Percentiles rank a stretch among this genome's conserved stretches.
These are phyloP conservation scores for Telfairia occidentalis DNA, from an alignment of 331 rosid species.

Conservation along the genomic window DNA sequence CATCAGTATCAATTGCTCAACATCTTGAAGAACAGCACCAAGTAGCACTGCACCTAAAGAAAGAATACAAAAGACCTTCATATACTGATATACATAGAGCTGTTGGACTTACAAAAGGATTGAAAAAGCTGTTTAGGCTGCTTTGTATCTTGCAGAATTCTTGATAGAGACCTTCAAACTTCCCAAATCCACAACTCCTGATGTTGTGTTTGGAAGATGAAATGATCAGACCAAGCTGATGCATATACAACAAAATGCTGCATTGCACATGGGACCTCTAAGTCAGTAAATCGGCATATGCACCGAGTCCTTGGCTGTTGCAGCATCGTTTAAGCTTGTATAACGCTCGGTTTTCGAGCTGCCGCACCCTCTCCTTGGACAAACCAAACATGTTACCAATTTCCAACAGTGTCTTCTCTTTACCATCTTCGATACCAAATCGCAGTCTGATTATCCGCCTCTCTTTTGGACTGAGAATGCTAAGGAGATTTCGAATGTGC, in stretches of 20 bases:
- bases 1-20: constrained; percentile 5
- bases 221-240: background rate
- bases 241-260: background rate
- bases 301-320: constrained; percentile 51
- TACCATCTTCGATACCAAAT: constrained; percentile 67
- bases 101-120: background rate
- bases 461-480: constrained; percentile 48
- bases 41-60: background rate
- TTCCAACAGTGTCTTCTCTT: constrained; percentile 44
- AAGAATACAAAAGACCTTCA: background rate
- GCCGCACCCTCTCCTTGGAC: constrained; percentile 73
- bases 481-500: constrained; percentile 51
- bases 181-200: constrained; percentile 5
- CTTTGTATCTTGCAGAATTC: background rate
- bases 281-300: constrained; percentile 49
- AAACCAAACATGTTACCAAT: constrained; percentile 55
- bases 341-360: constrained; percentile 63
- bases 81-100: constrained; percentile 5
- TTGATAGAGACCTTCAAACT: background rate
- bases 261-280: constrained; percentile 22
- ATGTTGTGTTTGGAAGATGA: background rate
- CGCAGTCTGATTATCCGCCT: constrained; percentile 62
- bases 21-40: constrained; percentile 5
- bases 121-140: background rate
- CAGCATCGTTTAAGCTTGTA: constrained; percentile 59